Base-by-base conservation (phyloP, 1,139 yeast genomes). In the Schizosaccharomyces versatilis region DNA sequence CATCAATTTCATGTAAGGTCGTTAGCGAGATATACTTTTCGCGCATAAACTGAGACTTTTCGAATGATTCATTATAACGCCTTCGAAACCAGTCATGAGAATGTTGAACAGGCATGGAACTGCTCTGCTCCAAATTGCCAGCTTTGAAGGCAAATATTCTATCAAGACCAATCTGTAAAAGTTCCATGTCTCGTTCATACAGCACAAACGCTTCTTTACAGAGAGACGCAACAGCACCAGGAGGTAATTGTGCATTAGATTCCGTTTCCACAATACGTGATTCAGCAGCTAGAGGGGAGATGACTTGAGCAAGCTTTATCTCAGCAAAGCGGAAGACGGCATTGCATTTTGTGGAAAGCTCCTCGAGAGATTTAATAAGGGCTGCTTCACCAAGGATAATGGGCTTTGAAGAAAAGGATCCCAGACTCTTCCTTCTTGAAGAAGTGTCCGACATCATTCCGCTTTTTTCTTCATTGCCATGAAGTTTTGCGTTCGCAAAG, bases 21-120 rank as follows among this genome's bases (percentile, higher is more conserved):
- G 55, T 55, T 32, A 52, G 41, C 1, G 60, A 56, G n/a, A 58
- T 59, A 24, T 65, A 55, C 51, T 62, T 70, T 51, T 76, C 64
- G 58, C 78, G 76, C 10, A 84, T 75, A 62, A 76, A 79, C 62
- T 88, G 96, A 0, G 96, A 96, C 65, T 81, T 82, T 60, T 84
- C 95, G 58, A 90, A 72, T 58, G 84, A 77, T 64, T 86, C 95
- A 67, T 90, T 90, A 68, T 86, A 90, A 59, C 80, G 77, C 57
- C 82, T 88, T 58, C 97, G 75, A 8, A 84, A 79, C 95, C 96
- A 86, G 67, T 90, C 96, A 7, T 90, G 95, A 55, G 84, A 71
- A 56, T 82, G 81, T 64, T 84, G 84, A 61, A 90, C 73, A 57
- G 78, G 75, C 2, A 68, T 67, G 7, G 73, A 69, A 6, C 66